Percentiles rank a stretch among this genome's conserved stretches.
Conservation (phyloP, 2,329 filamentous ascomycete genomes). For the Onygenales sp. region DNA sequence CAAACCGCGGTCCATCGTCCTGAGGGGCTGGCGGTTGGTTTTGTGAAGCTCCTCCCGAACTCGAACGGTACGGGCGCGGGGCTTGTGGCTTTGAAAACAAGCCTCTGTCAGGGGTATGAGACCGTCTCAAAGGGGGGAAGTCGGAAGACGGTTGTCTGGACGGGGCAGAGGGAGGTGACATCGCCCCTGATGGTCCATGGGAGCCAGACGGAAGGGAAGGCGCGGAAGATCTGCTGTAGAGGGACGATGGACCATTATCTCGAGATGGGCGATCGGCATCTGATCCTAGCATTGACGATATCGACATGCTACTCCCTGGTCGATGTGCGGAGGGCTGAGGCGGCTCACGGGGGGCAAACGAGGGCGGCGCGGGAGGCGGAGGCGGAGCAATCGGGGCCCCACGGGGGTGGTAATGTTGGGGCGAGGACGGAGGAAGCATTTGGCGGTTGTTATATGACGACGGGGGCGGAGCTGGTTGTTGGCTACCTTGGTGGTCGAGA, state of each 20-base stretch:
- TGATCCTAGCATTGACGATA: slow-evolving; percentile 60
- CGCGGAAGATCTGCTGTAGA: slow-evolving; percentile 38
- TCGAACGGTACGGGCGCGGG: slow-evolving; percentile 27
- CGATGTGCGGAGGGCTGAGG: slow-evolving; percentile 43
- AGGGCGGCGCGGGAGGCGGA: slow-evolving; percentile 25
- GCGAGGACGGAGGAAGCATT: slow-evolving; percentile 44
- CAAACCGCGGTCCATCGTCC: slow-evolving; percentile 24
- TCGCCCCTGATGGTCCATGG: slow-evolving; percentile 18
- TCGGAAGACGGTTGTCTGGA: slow-evolving; percentile 43
- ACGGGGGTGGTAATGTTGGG: slow-evolving; percentile 37
- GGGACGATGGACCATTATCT: slow-evolving; percentile 35
- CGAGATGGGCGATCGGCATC: slow-evolving; percentile 39
- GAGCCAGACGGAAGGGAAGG: slow-evolving; percentile 15
- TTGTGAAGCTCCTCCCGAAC: slow-evolving; percentile 22
- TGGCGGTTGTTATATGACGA: slow-evolving; percentile 29
- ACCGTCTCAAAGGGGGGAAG: slow-evolving; percentile 54
- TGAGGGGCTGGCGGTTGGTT: slow-evolving; percentile 11
- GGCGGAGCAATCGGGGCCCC: slow-evolving; percentile 29
- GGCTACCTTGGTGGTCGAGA: slow-evolving; percentile 14
- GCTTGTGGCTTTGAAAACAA: slow-evolving; percentile 41
- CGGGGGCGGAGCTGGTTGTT: slow-evolving; percentile 24
- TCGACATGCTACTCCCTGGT: slow-evolving; percentile 59
- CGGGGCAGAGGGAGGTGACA: slow-evolving; percentile 34
- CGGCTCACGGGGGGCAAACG: slow-evolving; percentile 44
- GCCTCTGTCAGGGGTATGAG: slow-evolving; percentile 61